phyloP scores from a whole-genome alignment of 768 basidiomycete genomes.

The Termitomyces sp. region DNA sequence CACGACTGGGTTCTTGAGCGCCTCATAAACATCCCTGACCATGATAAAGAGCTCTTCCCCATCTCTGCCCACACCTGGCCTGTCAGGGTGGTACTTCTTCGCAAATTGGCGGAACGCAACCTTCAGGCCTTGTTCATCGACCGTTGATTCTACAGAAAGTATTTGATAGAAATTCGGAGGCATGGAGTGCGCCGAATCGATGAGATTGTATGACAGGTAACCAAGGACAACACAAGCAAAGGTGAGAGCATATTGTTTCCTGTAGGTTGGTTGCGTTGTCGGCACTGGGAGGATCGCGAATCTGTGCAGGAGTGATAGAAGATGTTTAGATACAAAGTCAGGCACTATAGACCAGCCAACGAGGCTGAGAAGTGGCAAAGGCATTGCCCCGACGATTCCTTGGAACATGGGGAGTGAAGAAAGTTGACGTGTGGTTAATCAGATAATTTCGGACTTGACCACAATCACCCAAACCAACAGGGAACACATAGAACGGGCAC shows the following conservation, averaged over 20 bases:
- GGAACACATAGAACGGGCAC: too few relatives aligned
- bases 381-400: conserved; percentile 12
- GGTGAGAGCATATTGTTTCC: conserved; percentile 57
- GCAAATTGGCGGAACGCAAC: conserved; percentile 73
- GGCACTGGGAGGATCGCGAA: conserved; percentile 22
- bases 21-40: conserved; percentile 72
- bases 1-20: conserved; percentile 69
- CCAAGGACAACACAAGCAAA: conserved; percentile 60
- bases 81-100: conserved; percentile 71
- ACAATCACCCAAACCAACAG: too few relatives aligned
- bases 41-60: conserved; percentile 66
- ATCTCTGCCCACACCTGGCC: conserved; percentile 47
- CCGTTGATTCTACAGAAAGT: conserved; percentile 55
- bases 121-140: conserved; percentile 66
- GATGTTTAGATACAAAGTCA: conserved; percentile 49
- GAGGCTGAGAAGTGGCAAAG: conserved; percentile 33
- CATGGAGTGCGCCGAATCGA: conserved; percentile 50
- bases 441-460: neutral
- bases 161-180: conserved; percentile 77
- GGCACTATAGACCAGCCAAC: conserved; percentile 68
- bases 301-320: conserved; percentile 43
- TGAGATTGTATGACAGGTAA: conserved; percentile 63
- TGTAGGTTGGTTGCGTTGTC: conserved; percentile 33
- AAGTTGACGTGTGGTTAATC: neutral
- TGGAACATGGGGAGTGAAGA: conserved; percentile 5